Percentiles rank a stretch among this genome's conserved stretches.
Evolutionary conservation across 2,329 filamentous ascomycete genomes (phyloP).

Genomic region (Clonostachys rhizophaga): DNA sequence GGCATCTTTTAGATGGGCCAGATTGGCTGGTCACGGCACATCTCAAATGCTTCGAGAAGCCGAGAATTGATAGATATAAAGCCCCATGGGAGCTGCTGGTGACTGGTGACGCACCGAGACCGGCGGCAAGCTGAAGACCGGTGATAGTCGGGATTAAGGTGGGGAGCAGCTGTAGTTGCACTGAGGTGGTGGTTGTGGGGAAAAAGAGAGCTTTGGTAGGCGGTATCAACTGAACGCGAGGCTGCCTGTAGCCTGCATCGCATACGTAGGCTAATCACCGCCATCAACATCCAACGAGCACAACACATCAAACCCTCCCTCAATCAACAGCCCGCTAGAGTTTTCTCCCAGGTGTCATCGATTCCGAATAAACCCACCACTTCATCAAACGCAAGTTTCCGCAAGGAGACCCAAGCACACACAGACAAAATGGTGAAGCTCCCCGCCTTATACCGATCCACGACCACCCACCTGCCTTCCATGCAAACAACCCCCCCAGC

Average conservation of each 20-base stretch:
- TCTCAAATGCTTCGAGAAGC: no score
- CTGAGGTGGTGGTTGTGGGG: not conserved
- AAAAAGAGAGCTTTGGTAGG: no score
- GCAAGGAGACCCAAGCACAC: not conserved
- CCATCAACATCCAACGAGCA: no score
- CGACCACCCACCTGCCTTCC: conserved; percentile 2
- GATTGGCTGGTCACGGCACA: no score
- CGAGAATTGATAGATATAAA: no score
- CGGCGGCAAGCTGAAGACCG: not conserved
- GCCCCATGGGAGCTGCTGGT: no score
- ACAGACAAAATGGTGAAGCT: conserved; percentile 44
- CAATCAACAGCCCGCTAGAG: no score
- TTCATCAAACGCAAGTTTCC: no score
- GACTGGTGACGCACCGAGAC: not conserved
- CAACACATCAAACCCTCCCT: no score
- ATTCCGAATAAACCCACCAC: no score
- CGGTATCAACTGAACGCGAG: conserved; percentile 3
- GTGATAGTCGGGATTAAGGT: not conserved
- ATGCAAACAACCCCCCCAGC: conserved; percentile 2
- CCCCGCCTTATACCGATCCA: conserved; percentile 1
- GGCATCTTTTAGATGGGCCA: conserved; percentile 1
- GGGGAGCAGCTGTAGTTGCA: not conserved
- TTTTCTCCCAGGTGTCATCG: no score
- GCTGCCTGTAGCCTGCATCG: not conserved
- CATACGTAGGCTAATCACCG: no score